A percentile compares a stretch with the other conserved stretches of the same genome.
Conservation (phyloP, 2,329 filamentous ascomycete genomes). For the Aspergillus phoenicis region DNA sequence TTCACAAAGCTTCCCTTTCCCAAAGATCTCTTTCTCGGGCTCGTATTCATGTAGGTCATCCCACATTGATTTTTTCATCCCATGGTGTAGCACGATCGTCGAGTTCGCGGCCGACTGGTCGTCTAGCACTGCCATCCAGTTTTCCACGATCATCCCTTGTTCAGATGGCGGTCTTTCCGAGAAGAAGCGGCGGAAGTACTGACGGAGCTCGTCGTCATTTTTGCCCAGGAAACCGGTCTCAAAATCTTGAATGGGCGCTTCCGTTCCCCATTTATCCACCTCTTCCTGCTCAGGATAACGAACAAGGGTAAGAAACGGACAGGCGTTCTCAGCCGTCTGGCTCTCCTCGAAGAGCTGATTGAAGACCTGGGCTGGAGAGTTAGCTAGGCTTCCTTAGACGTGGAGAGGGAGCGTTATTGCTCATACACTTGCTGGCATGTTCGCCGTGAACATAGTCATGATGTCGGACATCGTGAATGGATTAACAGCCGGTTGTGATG, state of each 20-base stretch:
- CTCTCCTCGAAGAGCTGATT: not conserved
- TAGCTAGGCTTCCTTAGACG: not conserved
- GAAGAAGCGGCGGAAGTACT: not conserved
- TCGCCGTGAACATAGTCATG: not conserved
- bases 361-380: not conserved
- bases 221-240: not conserved
- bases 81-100: not conserved
- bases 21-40: not conserved
- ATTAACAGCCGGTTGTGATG: not conserved
- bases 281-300: not conserved
- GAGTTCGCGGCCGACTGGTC: not conserved
- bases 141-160: not conserved
- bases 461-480: not conserved
- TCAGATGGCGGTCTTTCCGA: not conserved
- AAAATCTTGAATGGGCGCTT: not conserved
- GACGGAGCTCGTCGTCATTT: not conserved
- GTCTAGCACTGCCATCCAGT: not conserved
- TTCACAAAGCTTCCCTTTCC: not conserved
- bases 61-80: not conserved
- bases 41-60: not conserved
- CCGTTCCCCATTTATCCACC: not conserved
- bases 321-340: not conserved
- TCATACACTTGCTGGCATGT: not conserved
- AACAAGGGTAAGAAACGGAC: not conserved
- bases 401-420: not conserved